A percentile compares a stretch with the other conserved stretches of the same genome.
Conservation (phyloP, 208 protist species). For the Endotrypanum monterogeii region DNA sequence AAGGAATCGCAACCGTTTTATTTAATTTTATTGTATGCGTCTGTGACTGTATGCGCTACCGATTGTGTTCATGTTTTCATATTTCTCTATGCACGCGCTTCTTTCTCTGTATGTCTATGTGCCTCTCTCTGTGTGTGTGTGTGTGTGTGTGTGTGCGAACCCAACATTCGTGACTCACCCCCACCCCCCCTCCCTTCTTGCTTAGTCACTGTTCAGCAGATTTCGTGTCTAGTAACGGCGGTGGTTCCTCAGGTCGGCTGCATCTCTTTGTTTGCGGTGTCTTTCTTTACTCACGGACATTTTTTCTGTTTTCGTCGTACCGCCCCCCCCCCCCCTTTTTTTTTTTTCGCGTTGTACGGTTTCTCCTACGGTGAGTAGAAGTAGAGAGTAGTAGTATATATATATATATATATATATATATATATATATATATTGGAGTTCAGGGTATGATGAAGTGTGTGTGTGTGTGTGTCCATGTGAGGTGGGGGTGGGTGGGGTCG, state of each 20-base stretch:
- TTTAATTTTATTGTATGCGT: too few species aligned
- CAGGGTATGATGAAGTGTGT: background rate
- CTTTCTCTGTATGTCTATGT: too few species aligned
- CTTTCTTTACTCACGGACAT: background rate
- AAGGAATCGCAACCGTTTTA: too few species aligned
- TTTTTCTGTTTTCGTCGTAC: background rate
- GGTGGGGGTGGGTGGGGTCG: background rate
- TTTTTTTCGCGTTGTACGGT: too few species aligned
- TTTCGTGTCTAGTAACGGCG: background rate
- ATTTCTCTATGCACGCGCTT: too few species aligned
- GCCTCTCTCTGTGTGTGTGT: too few species aligned
- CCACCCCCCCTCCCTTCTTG: background rate
- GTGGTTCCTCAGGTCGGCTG: background rate
- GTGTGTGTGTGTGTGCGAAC: constrained; percentile 1
- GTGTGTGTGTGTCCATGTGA: background rate
- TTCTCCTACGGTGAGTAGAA: too few species aligned
- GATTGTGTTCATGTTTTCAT: background rate
- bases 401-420: too few species aligned
- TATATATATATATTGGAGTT: background rate
- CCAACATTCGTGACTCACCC: background rate
- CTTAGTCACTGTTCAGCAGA: background rate
- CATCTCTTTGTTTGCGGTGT: background rate
- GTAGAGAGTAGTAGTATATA: too few species aligned
- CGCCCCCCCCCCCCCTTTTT: constrained; percentile 1
- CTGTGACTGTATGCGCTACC: too few species aligned